phyloP scores from a whole-genome alignment of 257 asterid species.

The Capsicum rhomboideum region DNA sequence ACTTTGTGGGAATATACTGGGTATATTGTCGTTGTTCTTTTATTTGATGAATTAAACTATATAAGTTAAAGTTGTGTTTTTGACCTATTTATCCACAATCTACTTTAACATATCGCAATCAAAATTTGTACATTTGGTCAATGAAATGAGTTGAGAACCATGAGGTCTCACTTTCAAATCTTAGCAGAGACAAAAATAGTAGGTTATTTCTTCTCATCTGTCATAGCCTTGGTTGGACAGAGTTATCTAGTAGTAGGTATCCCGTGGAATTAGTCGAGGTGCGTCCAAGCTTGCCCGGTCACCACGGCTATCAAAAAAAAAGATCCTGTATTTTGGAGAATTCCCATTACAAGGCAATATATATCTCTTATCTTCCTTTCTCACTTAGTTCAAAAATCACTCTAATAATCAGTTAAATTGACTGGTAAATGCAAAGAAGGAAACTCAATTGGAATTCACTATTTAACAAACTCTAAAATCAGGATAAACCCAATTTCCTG shows the following conservation, averaged over 20 bases:
- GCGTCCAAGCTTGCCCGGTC: too few species aligned
- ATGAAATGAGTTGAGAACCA: too few species aligned
- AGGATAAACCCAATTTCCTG: not conserved
- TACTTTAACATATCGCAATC: not conserved
- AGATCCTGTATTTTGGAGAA: not conserved
- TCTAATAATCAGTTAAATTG: not conserved
- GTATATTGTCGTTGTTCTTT: too few species aligned
- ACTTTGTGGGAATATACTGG: too few species aligned
- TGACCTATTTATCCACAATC: not conserved
- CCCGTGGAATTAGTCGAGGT: too few species aligned
- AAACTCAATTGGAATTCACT: not conserved
- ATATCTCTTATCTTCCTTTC: too few species aligned
- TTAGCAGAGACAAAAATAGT: too few species aligned
- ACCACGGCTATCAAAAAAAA: too few species aligned
- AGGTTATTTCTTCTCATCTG: too few species aligned
- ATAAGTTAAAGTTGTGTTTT: not conserved
- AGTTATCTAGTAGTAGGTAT: too few species aligned
- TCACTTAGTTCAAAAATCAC: not conserved
- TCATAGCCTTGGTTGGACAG: too few species aligned
- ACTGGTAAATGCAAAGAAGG: not conserved
- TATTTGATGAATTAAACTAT: not conserved
- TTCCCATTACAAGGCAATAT: not conserved
- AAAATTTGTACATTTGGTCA: not conserved
- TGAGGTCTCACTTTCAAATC: too few species aligned
- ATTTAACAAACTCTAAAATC: not conserved